These are phyloP conservation scores for Elsinoe australis DNA, from an alignment of 2,329 filamentous ascomycete genomes.

Conservation along the genomic window DNA sequence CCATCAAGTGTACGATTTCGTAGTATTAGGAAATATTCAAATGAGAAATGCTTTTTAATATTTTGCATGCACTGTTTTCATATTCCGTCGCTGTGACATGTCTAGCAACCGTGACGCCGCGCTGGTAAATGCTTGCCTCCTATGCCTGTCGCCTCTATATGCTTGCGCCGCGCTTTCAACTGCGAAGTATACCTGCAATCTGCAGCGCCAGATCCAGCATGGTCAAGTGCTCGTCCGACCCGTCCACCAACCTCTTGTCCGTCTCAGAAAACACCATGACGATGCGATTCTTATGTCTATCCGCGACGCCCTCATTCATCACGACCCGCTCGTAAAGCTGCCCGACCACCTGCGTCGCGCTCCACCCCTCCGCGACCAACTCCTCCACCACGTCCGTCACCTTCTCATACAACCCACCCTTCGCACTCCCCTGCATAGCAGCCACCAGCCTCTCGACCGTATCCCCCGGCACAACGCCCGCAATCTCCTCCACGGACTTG, in stretches of 20 bases:
- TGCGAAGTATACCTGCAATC: conserved; percentile 39
- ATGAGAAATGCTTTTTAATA: conserved; percentile 12
- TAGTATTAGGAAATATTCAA: conserved; percentile 32
- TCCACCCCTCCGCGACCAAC: conserved; percentile 95
- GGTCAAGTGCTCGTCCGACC: conserved; percentile 87
- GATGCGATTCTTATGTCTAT: conserved; percentile 84
- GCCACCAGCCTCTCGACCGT: conserved; percentile 64
- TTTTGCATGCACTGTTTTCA: neutral
- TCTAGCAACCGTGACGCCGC: conserved; percentile 4
- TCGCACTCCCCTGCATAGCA: conserved; percentile 63
- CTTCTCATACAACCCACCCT: conserved; percentile 59
- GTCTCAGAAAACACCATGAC: conserved; percentile 84
- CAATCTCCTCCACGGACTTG: conserved; percentile 83
- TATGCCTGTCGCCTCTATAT: neutral
- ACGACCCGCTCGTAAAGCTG: conserved; percentile 81
- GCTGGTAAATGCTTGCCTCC: neutral
- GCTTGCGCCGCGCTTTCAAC: neutral
- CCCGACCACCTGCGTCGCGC: conserved; percentile 74
- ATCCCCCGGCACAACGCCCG: conserved; percentile 75
- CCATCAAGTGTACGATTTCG: conserved; percentile 63
- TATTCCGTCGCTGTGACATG: neutral
- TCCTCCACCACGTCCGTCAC: conserved; percentile 77
- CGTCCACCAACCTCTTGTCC: conserved; percentile 90
- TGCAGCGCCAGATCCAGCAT: conserved; percentile 78
- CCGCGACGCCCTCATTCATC: conserved; percentile 64